A percentile compares a stretch with the other conserved stretches of the same genome.
phyloP scores from a whole-genome alignment of 2,329 filamentous ascomycete species.

The Cryphonectria nitschkei region DNA sequence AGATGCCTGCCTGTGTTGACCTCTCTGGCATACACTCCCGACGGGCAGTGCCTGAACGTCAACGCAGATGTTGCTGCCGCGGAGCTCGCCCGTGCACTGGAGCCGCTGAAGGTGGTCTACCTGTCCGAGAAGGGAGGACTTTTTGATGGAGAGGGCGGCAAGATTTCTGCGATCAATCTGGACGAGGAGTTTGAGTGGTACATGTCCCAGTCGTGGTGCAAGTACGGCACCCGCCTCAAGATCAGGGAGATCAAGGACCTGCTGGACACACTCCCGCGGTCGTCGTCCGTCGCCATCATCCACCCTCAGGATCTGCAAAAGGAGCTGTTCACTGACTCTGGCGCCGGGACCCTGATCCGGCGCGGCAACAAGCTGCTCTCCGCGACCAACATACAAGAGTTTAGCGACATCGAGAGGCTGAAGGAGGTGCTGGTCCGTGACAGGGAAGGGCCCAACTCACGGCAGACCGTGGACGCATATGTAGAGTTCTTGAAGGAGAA shows the following conservation, averaged over 20 bases:
- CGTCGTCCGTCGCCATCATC: constrained; percentile 95
- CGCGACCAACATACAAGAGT: constrained; percentile 71
- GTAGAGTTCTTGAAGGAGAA: constrained; percentile 76
- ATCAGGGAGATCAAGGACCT: constrained; percentile 98
- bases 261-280: constrained; percentile 83
- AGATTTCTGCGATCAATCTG: constrained; percentile 96
- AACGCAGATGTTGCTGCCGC: constrained; percentile 97
- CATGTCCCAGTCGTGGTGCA: constrained; percentile 93
- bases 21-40: constrained; percentile 91
- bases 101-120: constrained; percentile 97
- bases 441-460: constrained; percentile 78
- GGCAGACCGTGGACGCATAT: constrained; percentile 84
- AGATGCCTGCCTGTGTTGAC: constrained; percentile 92
- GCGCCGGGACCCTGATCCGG: constrained; percentile 89
- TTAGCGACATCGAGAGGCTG: constrained; percentile 75
- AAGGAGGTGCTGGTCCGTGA: constrained; percentile 84
- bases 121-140: constrained; percentile 97
- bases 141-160: constrained; percentile 90
- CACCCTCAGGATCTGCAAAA: constrained; percentile 95
- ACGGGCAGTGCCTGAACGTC: constrained; percentile 93
- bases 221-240: constrained; percentile 92
- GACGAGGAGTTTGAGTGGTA: constrained; percentile 94
- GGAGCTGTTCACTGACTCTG: constrained; percentile 94
- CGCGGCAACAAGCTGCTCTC: constrained; percentile 87
- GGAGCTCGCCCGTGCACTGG: constrained; percentile 83